Conservation (phyloP, 1,139 yeast genomes). For the Pichia cactophila region DNA sequence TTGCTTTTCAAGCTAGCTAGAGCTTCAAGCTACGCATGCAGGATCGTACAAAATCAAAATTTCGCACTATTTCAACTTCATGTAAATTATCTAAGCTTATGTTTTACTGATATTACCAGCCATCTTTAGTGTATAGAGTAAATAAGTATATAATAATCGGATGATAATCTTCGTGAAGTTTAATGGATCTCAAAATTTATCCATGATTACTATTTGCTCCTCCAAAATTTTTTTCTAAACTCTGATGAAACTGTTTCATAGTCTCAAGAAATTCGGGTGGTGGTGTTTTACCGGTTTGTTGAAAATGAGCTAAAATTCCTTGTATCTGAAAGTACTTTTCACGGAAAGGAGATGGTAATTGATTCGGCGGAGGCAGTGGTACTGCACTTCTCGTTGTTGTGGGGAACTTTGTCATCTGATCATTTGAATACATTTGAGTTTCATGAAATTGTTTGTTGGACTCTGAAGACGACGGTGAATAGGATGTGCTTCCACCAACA, state of each 20-base stretch:
- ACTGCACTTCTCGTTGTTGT: not conserved
- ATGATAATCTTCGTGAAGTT: no score
- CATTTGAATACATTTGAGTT: not conserved
- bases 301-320: slow-evolving; percentile 10
- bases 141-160: no score
- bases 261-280: slow-evolving; percentile 14
- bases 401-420: not conserved
- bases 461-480: no score
- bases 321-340: slow-evolving; percentile 14
- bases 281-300: slow-evolving; percentile 14
- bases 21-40: no score
- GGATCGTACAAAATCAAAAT: no score
- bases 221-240: slow-evolving; percentile 4
- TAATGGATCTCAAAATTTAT: no score
- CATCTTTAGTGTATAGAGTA: no score
- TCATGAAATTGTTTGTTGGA: not conserved
- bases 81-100: no score
- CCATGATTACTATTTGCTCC: not conserved
- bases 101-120: no score
- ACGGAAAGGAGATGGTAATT: slow-evolving; percentile 13
- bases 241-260: slow-evolving; percentile 12
- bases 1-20: no score
- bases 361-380: slow-evolving; percentile 15
- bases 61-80: no score
- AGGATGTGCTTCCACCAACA: no score